Percentiles rank a stretch among this genome's conserved stretches.
Conservation (phyloP, 2,329 filamentous ascomycete genomes). For the Sordariomycetes sp. region DNA sequence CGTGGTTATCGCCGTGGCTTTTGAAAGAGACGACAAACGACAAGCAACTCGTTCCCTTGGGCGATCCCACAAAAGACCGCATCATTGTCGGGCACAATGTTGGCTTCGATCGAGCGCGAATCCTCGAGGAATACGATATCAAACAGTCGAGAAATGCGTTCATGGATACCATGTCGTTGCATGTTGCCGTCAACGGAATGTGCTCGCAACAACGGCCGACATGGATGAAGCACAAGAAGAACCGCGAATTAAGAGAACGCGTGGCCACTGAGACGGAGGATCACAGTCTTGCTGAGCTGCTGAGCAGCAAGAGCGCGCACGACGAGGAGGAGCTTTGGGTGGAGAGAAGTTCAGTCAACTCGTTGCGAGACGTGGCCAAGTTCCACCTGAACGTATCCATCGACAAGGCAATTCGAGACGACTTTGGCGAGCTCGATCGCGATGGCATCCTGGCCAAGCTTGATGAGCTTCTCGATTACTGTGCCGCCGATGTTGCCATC, state of each 20-base stretch:
- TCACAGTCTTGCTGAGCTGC: constrained; percentile 58
- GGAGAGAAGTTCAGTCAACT: constrained; percentile 89
- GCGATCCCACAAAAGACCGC: constrained; percentile 62
- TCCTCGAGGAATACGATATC: constrained; percentile 82
- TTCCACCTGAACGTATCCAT: constrained; percentile 90
- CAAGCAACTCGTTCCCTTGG: constrained; percentile 78
- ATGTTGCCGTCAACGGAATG: constrained; percentile 98
- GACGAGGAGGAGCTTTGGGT: constrained; percentile 97
- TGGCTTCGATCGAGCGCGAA: constrained; percentile 83
- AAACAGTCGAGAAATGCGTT: constrained; percentile 78
- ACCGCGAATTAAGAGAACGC: constrained; percentile 71
- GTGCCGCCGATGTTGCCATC: constrained; percentile 84
- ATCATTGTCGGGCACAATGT: constrained; percentile 92
- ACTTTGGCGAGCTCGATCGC: constrained; percentile 76
- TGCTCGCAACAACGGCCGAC: constrained; percentile 92
- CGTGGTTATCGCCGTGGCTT: constrained; percentile 94
- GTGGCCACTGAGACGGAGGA: constrained; percentile 64
- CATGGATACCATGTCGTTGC: constrained; percentile 94
- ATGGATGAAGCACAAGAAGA: constrained; percentile 96
- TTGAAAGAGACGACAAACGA: constrained; percentile 70
- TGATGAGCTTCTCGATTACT: constrained; percentile 84
- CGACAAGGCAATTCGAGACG: constrained; percentile 79
- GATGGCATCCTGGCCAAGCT: constrained; percentile 60
- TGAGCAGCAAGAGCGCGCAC: constrained; percentile 61
- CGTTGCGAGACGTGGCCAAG: constrained; percentile 86